Percentiles rank a stretch among this genome's conserved stretches.
These are phyloP conservation scores for Clarireedia monteithiana DNA, from an alignment of 2,329 filamentous ascomycete species.

Conservation along the genomic window DNA sequence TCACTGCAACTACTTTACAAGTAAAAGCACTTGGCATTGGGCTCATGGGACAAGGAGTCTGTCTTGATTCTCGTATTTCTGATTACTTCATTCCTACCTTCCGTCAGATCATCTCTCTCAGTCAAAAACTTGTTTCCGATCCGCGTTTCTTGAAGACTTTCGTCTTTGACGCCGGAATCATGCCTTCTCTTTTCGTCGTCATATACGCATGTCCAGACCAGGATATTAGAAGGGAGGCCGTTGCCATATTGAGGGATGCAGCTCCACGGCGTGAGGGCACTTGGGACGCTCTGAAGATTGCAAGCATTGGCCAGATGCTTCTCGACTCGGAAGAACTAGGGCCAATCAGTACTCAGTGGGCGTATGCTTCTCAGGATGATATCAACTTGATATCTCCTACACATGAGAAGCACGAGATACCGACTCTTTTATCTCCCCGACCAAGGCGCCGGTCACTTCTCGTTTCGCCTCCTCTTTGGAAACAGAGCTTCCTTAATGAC, in stretches of 20 bases:
- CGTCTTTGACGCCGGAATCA: conserved; percentile 19
- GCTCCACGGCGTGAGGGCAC: conserved; percentile 16
- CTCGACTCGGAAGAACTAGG: conserved; percentile 5
- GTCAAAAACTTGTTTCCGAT: conserved; percentile 9
- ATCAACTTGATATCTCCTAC: conserved; percentile 1
- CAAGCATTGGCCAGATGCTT: conserved; percentile 10
- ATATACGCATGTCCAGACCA: conserved; percentile 12
- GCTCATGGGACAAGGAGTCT: conserved; percentile 11
- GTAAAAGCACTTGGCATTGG: conserved; percentile 9
- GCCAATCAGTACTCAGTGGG: neutral
- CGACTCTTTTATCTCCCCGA: neutral
- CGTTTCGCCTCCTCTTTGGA: conserved; percentile 6
- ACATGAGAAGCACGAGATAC: conserved; percentile 1
- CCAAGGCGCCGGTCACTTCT: conserved; percentile 7
- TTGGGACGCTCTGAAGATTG: conserved; percentile 17
- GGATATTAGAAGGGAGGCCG: conserved; percentile 14
- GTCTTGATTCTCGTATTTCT: neutral
- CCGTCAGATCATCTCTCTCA: conserved; percentile 14
- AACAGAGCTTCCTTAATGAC: neutral
- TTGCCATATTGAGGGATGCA: conserved; percentile 12
- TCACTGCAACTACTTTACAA: conserved; percentile 16
- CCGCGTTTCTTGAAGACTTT: conserved; percentile 16
- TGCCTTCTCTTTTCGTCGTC: conserved; percentile 17
- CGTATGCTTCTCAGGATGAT: neutral
- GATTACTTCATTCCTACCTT: conserved; percentile 7